Conservation (phyloP, 2,329 filamentous ascomycete genomes). For the Ceratocystis lukuohia region DNA sequence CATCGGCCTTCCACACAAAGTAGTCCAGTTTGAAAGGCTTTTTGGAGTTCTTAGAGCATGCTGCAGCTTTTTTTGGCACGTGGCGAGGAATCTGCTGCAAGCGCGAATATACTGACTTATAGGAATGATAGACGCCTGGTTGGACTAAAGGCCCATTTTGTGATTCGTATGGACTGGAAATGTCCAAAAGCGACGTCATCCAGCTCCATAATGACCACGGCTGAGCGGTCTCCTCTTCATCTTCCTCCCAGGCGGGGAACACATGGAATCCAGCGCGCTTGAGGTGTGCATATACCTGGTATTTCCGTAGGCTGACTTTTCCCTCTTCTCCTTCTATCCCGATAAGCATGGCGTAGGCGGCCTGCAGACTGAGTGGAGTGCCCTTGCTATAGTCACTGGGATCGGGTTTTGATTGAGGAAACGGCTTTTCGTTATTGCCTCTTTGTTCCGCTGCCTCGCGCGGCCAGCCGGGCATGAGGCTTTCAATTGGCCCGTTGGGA, state of each 20-base stretch:
- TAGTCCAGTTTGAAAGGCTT: constrained; percentile 61
- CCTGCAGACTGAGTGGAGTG: constrained; percentile 80
- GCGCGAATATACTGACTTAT: constrained; percentile 59
- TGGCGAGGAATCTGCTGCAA: constrained; percentile 62
- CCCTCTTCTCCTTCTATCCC: constrained; percentile 51
- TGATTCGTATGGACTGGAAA: constrained; percentile 20
- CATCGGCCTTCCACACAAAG: constrained; percentile 61
- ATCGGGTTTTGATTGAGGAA: constrained; percentile 22
- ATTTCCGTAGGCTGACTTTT: constrained; percentile 59
- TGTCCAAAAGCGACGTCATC: constrained; percentile 37
- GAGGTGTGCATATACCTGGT: constrained; percentile 75
- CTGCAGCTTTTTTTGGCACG: constrained; percentile 32
- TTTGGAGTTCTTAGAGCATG: constrained; percentile 22
- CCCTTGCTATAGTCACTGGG: constrained; percentile 43
- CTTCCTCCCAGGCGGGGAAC: constrained; percentile 45
- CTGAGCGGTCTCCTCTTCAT: constrained; percentile 20
- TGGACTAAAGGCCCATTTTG: constrained; percentile 43
- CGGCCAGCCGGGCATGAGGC: constrained; percentile 30
- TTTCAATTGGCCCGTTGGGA: constrained; percentile 45
- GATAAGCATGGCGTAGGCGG: constrained; percentile 73
- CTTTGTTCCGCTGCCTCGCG: constrained; percentile 21
- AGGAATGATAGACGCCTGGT: constrained; percentile 52
- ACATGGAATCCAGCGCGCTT: constrained; percentile 74
- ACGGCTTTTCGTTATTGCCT: constrained; percentile 22
- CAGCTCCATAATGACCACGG: constrained; percentile 36